These are phyloP conservation scores for Epicoccum sorghinum DNA, from an alignment of 2,329 filamentous ascomycete genomes.

Conservation along the genomic window DNA sequence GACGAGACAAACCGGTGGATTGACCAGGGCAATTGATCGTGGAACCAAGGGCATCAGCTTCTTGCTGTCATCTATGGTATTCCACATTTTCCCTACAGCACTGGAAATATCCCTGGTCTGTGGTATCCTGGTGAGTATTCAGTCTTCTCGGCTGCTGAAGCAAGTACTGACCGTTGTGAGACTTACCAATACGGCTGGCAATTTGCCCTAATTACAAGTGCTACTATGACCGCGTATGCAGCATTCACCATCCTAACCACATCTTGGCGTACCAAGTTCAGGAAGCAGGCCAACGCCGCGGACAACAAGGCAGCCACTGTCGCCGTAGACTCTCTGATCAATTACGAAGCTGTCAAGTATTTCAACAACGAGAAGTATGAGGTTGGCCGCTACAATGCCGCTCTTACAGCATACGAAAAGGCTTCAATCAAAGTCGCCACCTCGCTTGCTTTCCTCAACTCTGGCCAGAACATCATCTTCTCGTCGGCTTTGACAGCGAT, in stretches of 20 bases:
- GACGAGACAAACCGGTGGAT: slow-evolving; percentile 88
- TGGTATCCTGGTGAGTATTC: slow-evolving; percentile 71
- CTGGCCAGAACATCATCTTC: slow-evolving; percentile 96
- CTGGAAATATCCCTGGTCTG: slow-evolving; percentile 95
- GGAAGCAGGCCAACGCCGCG: slow-evolving; percentile 91
- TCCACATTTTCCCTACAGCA: slow-evolving; percentile 92
- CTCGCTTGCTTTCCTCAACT: slow-evolving; percentile 89
- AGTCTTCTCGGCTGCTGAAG: background rate
- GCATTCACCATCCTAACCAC: slow-evolving; percentile 98
- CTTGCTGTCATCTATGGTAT: slow-evolving; percentile 95
- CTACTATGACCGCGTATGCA: slow-evolving; percentile 92
- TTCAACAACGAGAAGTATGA: slow-evolving; percentile 99
- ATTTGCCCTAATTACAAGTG: slow-evolving; percentile 87
- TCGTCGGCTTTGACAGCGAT: slow-evolving; percentile 90
- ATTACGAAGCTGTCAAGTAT: slow-evolving; percentile 99
- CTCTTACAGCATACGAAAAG: slow-evolving; percentile 84
- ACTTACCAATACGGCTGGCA: slow-evolving; percentile 93
- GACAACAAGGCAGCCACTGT: slow-evolving; percentile 96
- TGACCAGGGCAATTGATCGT: slow-evolving; percentile 92
- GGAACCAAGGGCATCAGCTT: slow-evolving; percentile 99
- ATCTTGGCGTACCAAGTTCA: slow-evolving; percentile 95
- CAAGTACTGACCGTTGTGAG: slow-evolving; percentile 41
- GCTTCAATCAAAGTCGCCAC: slow-evolving; percentile 97
- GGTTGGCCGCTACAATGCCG: slow-evolving; percentile 85
- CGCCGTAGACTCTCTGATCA: slow-evolving; percentile 94